Conservation (phyloP, 768 basidiomycete genomes). For the Leccinum uliginosum region DNA sequence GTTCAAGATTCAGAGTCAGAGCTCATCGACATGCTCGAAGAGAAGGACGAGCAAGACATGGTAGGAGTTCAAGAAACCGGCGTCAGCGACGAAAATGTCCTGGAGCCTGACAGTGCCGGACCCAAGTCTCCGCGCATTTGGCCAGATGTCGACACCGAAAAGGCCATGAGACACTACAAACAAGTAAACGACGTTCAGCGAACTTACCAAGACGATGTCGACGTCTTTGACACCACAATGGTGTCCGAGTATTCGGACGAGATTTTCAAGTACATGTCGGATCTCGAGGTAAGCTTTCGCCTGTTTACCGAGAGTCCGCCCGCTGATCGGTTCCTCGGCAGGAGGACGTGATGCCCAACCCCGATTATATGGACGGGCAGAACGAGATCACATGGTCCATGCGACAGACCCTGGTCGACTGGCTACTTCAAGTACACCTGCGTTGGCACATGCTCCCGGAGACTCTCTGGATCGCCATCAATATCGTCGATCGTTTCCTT, state of each 20-base stretch:
- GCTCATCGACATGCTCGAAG: constrained; percentile 36
- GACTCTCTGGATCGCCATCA: constrained; percentile 98
- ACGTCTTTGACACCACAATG: constrained; percentile 80
- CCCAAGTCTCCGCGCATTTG: constrained; percentile 52
- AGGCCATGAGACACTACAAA: constrained; percentile 50
- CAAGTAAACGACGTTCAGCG: constrained; percentile 64
- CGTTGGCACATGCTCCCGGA: constrained; percentile 99
- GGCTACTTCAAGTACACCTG: constrained; percentile 96
- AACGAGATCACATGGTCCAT: constrained; percentile 90
- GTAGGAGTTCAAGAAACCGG: constrained; percentile 42
- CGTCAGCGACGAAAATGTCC: constrained; percentile 44
- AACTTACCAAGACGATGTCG: constrained; percentile 65
- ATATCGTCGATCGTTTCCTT: constrained; percentile 91
- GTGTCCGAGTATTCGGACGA: constrained; percentile 99
- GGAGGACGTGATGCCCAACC: constrained; percentile 86
- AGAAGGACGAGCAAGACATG: constrained; percentile 64
- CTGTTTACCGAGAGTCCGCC: constrained; percentile 2
- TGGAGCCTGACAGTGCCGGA: constrained; percentile 33
- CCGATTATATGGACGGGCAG: constrained; percentile 92
- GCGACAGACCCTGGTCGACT: constrained; percentile 96
- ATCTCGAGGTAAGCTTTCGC: constrained; percentile 69
- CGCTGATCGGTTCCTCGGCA: constrained; percentile 31
- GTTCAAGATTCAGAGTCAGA: constrained; percentile 36
- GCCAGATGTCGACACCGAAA: constrained; percentile 70
- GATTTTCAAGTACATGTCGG: constrained; percentile 94